Conservation (phyloP, 441 rosid genomes). For the Jatropha podagrica region DNA sequence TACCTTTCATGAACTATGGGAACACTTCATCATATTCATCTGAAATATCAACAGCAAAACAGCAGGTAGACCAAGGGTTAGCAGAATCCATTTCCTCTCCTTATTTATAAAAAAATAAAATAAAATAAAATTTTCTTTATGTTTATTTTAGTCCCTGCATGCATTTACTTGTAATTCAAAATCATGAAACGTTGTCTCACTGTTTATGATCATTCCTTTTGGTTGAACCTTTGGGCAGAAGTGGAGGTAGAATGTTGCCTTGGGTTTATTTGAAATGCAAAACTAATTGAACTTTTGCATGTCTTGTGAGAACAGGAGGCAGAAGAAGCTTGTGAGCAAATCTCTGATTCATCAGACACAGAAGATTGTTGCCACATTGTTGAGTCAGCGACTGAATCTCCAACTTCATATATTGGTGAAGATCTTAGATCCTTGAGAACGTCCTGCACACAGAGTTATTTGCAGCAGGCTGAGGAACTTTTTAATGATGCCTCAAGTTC, state of each 20-base stretch:
- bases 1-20: not conserved
- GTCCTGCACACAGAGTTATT: conserved; percentile 16
- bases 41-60: too few relatives aligned
- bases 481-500: conserved; percentile 23
- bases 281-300: not conserved
- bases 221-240: too few relatives aligned
- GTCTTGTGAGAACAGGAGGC: conserved; percentile 46
- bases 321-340: conserved; percentile 40
- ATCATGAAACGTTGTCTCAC: not conserved
- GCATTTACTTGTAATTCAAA: not conserved
- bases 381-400: conserved; percentile 15
- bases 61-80: too few relatives aligned
- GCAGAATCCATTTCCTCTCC: too few relatives aligned
- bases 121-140: too few relatives aligned
- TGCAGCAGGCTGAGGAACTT: conserved; percentile 28
- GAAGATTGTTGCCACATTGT: conserved; percentile 21
- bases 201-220: not conserved
- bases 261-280: conserved; percentile 8
- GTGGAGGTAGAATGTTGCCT: not conserved
- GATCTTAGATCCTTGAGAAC: conserved; percentile 4
- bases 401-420: conserved; percentile 5
- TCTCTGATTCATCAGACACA: conserved; percentile 28
- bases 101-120: too few relatives aligned
- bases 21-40: too few relatives aligned
- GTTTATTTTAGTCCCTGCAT: not conserved